Evolutionary conservation across 176 grass and related monocot genomes (phyloP), one percentile per base, ranked within the genome.

Genomic region (Triticum urartu): DNA sequence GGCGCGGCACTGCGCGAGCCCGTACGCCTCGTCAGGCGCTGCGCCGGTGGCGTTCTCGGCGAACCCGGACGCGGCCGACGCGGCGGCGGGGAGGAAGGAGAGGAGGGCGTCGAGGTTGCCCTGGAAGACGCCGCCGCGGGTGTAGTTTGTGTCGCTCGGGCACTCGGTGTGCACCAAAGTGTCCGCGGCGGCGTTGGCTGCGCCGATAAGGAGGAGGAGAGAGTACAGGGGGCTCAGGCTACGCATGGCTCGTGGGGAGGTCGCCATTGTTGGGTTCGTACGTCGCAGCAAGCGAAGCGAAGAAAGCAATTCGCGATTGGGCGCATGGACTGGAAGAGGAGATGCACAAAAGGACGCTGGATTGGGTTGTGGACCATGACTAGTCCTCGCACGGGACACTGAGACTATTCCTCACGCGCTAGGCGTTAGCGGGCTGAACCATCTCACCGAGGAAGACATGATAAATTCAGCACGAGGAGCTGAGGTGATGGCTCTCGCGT

Each of bases 1-100:
- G n/a, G 48, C 89, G 33, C 84, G 91, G 84, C 94, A 93, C 65
- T 89, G 77, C 24, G 91, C 91, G 12, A 95, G 89, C 1, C 87
- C 94, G 64, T 81, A 88, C 18, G 72, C 89, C 81, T 40, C 5
- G 64, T 87, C 32, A 0, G 92, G 47, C 9, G 61, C 26, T 22
- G 17, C 56, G 32, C 89, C 85, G 17, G 87, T 68, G 58, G 32
- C 11, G 82, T 68, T 79, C 76, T 33, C 17, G 71, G 76, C 67
- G 72, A 90, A 91, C 5, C 83, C 90, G 2, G 89, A 36, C 3
- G 83, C 17, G 11, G 61, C 34, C 34, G 50, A 78, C 1, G 82
- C 67, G 18, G 67, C 17, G 11, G 43, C 56, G 21, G 80, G 59
- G 62, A 93, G 89, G 54, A 71, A 89, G 26, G 83, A 68, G 60